These are phyloP conservation scores for Cucumis hystrix DNA, from an alignment of 306 rosid genomes.

Conservation along the genomic window DNA sequence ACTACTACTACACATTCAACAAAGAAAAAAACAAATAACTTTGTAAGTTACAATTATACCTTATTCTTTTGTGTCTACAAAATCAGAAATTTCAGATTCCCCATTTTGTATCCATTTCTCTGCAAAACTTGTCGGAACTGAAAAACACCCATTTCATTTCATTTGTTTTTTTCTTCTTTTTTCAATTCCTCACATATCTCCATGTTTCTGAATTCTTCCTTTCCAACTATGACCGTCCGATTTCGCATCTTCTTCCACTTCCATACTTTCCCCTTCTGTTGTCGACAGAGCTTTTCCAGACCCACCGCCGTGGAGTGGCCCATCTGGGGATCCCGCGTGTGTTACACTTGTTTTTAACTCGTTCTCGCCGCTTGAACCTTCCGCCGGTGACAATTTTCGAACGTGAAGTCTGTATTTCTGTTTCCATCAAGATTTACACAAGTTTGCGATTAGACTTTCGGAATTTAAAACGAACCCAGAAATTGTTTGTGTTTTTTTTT, in stretches of 20 bases:
- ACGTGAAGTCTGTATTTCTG: conserved; percentile 93
- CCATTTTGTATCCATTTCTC: conserved; percentile 5
- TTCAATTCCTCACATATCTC: conserved; percentile 10
- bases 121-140: neutral
- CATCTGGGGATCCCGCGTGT: conserved; percentile 58
- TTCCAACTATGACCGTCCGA: conserved; percentile 74
- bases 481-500: neutral
- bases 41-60: conserved; percentile 1
- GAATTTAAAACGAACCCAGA: neutral
- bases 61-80: neutral
- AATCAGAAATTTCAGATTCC: conserved; percentile 5
- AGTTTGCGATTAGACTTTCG: neutral
- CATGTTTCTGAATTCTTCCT: conserved; percentile 23
- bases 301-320: conserved; percentile 39
- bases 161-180: neutral
- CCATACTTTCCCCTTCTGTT: conserved; percentile 36
- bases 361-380: conserved; percentile 23
- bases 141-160: neutral
- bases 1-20: neutral
- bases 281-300: conserved; percentile 44
- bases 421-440: neutral
- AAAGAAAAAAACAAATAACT: neutral
- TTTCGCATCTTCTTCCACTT: conserved; percentile 59
- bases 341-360: conserved; percentile 27
- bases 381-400: conserved; percentile 29